Percentiles rank a stretch among this genome's conserved stretches.
These are phyloP conservation scores for Backusella sp. DNA, from an alignment of 192 early-diverging fungal genomes.

Conservation along the genomic window DNA sequence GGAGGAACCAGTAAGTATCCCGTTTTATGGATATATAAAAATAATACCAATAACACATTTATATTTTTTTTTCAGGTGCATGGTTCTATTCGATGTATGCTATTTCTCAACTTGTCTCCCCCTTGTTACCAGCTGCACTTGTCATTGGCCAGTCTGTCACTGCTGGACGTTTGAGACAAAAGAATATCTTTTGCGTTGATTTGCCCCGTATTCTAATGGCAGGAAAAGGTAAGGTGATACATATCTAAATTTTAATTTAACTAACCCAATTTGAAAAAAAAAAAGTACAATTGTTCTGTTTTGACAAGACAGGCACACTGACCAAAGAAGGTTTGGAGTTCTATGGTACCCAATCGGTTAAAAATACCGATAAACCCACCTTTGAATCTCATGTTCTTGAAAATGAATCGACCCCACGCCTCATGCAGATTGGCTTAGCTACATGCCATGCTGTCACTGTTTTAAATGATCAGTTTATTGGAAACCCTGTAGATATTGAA, in stretches of 20 bases:
- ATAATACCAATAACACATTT: background rate
- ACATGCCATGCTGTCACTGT: slow-evolving; percentile 50
- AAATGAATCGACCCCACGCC: background rate
- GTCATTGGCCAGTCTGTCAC: slow-evolving; percentile 70
- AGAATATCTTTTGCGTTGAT: slow-evolving; percentile 68
- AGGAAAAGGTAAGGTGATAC: slow-evolving; percentile 35
- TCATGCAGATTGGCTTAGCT: slow-evolving; percentile 38
- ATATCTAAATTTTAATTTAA: background rate
- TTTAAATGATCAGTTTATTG: slow-evolving; percentile 49
- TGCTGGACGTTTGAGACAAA: slow-evolving; percentile 49
- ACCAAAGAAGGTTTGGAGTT: slow-evolving; percentile 74
- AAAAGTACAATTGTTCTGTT: slow-evolving; percentile 66
- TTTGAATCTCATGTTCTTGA: slow-evolving; percentile 16
- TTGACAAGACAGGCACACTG: slow-evolving; percentile 74
- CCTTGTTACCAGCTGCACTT: slow-evolving; percentile 65
- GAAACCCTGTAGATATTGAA: slow-evolving; percentile 66
- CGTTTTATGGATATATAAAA: background rate
- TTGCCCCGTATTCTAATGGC: slow-evolving; percentile 62
- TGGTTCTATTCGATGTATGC: slow-evolving; percentile 72
- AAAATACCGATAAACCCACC: background rate
- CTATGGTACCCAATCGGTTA: slow-evolving; percentile 35
- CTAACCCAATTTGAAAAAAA: slow-evolving; percentile 1
- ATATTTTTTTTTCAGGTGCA: slow-evolving; percentile 30
- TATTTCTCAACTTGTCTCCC: slow-evolving; percentile 63
- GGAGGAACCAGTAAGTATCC: background rate